Evolutionary conservation across 139 green algal species (phyloP).

Genomic region (Zygnema cylindricum): DNA sequence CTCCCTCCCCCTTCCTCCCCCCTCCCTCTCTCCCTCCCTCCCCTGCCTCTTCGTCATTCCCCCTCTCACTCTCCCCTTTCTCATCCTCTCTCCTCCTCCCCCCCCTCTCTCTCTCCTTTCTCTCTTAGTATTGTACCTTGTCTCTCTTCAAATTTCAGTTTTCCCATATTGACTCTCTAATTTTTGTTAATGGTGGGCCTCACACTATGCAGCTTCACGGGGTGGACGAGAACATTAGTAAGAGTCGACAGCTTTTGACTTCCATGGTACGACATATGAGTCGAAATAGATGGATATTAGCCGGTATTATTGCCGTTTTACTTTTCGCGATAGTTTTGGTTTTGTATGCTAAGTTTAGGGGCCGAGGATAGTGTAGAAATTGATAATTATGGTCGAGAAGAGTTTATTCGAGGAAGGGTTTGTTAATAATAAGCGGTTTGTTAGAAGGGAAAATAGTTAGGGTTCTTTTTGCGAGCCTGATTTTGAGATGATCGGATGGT

Average conservation of each 20-base stretch:
- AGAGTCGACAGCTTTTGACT: slow-evolving; percentile 81
- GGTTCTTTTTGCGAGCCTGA: too few relatives aligned
- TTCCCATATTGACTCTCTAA: neutral
- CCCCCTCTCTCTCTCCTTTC: neutral
- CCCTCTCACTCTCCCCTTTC: too few relatives aligned
- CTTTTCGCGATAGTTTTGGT: too few relatives aligned
- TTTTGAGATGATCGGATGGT: too few relatives aligned
- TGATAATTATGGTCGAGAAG: too few relatives aligned
- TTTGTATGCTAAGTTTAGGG: slow-evolving; percentile 47
- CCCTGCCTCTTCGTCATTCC: too few relatives aligned
- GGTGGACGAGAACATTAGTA: slow-evolving; percentile 90
- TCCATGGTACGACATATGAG: too few relatives aligned
- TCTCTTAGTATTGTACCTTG: neutral
- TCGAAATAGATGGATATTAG: slow-evolving; percentile 85
- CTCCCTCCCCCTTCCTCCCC: too few relatives aligned
- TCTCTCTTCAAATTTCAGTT: neutral
- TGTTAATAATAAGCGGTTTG: slow-evolving; percentile 54
- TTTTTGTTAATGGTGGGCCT: neutral
- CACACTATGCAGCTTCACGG: slow-evolving; percentile 71
- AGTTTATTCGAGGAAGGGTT: too few relatives aligned
- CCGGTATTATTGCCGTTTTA: slow-evolving; percentile 48
- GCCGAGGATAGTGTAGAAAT: slow-evolving; percentile 59
- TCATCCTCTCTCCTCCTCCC: too few relatives aligned
- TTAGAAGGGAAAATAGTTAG: too few relatives aligned
- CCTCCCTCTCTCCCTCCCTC: too few relatives aligned